Evolutionary conservation across 2,329 filamentous ascomycete genomes (phyloP), one percentile per base, ranked within the genome.

Genomic region (Exophiala sp.): DNA sequence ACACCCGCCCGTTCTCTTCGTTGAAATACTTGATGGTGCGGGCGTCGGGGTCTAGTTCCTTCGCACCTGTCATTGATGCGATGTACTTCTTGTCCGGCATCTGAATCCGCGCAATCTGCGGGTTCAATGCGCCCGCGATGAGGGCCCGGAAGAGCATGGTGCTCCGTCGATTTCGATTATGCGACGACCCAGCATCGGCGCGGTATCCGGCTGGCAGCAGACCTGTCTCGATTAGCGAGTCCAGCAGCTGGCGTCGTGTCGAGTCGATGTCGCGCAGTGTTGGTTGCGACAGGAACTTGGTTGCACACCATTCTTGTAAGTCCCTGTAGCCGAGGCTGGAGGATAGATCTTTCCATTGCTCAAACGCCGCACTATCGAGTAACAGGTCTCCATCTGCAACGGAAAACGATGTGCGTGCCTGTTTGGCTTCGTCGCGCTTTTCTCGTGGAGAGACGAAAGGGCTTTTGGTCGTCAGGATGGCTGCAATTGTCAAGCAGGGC

Each of bases 21-120:
- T 86, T 88, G 68, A 88, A 97, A 71, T 90, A 98, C 65, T 89
- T 93, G 69, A 98, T 96, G 2, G 85, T 87, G 46, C 83, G 79
- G 3, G 91, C 91, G 68, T 97, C 91, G 0, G 91, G 91, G 64
- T 98, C 93, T 5, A 96, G 76, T 65, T 93, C 91, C 1, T 97
- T 87, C 0, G 93, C 88, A 6, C 93, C 93, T 1, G 88, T 87
- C 56, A 94, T 80, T 2, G 87, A 88, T 29, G 83, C 82, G 10
- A 87, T 86, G 67, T 94, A 98, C 68, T 96, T 97, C 73, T 95
- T 95, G 70, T 95, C 88, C 0, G 93, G 93, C 60, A 96, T 88
- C 58, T 89, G 85, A 64, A 98, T 95, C 46, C 90, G 82, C 11
- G 89, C 89, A 57, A 96, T 82, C 68, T 97, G 91, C 0, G 93